Conservation (phyloP, 2,329 filamentous ascomycete species). For the Nectriaceae sp. region DNA sequence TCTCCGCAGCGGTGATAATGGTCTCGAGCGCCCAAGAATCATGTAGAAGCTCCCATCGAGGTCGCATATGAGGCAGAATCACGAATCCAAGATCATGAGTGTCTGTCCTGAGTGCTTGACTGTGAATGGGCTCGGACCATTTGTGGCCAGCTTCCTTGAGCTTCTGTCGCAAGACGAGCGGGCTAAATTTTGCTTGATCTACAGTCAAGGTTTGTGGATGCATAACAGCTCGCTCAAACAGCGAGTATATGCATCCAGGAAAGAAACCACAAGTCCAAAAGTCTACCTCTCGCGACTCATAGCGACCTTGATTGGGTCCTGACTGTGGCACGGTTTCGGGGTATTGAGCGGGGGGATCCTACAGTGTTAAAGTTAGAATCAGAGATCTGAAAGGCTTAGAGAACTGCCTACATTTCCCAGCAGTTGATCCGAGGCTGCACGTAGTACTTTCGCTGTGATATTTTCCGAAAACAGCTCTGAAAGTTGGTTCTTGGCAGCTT, state of each 20-base stretch:
- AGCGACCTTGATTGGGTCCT: constrained; percentile 27
- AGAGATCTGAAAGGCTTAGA: too few species aligned
- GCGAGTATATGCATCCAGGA: constrained; percentile 36
- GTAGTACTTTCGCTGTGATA: neutral
- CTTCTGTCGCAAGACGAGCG: neutral
- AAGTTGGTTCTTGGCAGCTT: neutral
- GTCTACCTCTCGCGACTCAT: constrained; percentile 31
- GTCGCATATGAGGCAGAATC: constrained; percentile 47
- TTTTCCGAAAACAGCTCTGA: neutral
- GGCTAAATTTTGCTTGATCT: neutral
- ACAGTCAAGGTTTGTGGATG: constrained; percentile 26
- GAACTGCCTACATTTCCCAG: neutral
- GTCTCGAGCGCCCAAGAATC: constrained; percentile 39
- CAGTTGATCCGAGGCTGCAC: neutral
- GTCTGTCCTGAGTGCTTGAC: constrained; percentile 44
- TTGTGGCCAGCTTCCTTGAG: constrained; percentile 25
- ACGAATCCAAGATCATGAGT: constrained; percentile 59
- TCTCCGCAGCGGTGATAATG: constrained; percentile 45
- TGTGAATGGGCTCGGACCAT: constrained; percentile 34
- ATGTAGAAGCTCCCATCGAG: constrained; percentile 48
- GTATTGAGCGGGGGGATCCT: constrained; percentile 14
- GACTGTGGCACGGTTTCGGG: constrained; percentile 35
- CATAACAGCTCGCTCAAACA: constrained; percentile 36
- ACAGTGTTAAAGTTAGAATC: too few species aligned
- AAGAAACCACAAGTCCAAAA: constrained; percentile 49